phyloP scores from a whole-genome alignment of 257 asterid species.

The Voacanga thouarsii region DNA sequence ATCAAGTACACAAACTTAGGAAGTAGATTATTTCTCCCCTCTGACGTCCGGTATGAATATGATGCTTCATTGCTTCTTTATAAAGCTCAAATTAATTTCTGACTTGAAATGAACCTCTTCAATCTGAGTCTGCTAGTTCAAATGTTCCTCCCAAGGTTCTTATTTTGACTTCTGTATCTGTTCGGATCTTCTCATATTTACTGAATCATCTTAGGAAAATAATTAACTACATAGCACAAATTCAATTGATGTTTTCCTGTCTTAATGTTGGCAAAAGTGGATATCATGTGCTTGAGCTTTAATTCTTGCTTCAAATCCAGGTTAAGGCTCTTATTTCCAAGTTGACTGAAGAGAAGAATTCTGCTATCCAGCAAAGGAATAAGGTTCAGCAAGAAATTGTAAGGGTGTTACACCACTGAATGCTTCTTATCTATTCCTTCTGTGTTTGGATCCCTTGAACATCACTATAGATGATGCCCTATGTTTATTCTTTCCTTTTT shows the following conservation, averaged over 20 bases:
- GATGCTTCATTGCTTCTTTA: background rate
- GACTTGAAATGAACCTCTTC: background rate
- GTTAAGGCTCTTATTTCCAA: constrained; percentile 62
- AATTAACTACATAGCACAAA: background rate
- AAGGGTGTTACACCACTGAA: constrained; percentile 4
- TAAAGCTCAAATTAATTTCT: background rate
- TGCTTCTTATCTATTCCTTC: background rate
- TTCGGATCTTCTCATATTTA: background rate
- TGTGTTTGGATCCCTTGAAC: background rate
- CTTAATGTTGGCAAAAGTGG: background rate
- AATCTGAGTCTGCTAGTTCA: background rate
- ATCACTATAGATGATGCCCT: background rate
- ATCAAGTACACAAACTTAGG: background rate
- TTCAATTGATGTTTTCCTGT: background rate
- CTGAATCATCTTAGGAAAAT: background rate
- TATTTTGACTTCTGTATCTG: background rate
- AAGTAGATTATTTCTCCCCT: no score
- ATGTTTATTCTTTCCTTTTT: background rate
- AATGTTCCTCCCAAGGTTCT: background rate
- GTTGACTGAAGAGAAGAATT: constrained; percentile 74
- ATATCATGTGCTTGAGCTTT: constrained; percentile 8
- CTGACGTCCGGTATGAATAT: background rate
- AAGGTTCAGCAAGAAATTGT: constrained; percentile 71
- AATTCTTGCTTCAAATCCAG: constrained; percentile 38
- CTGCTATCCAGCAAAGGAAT: constrained; percentile 58